phyloP scores from a whole-genome alignment of 139 green algal species.

The Chlorella vulgaris region DNA sequence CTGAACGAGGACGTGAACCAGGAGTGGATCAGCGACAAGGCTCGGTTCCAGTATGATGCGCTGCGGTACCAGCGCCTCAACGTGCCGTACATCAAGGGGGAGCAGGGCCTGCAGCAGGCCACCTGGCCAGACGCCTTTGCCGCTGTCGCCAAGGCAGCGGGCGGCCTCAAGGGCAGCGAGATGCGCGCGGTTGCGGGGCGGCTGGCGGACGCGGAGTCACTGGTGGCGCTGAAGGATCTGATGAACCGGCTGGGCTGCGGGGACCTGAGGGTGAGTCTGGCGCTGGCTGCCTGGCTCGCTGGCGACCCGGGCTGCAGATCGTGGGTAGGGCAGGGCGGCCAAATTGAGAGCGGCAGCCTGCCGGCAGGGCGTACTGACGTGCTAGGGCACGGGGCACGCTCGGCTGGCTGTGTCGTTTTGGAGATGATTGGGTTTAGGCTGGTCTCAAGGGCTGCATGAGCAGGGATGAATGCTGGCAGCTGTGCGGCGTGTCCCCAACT shows the following conservation, averaged over 20 bases:
- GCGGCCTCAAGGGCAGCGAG: slow-evolving; percentile 59
- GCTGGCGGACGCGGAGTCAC: slow-evolving; percentile 92
- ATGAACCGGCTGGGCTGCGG: slow-evolving; percentile 74
- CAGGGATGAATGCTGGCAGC: too few relatives aligned
- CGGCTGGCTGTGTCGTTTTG: too few relatives aligned
- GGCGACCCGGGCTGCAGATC: too few relatives aligned
- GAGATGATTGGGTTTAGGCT: too few relatives aligned
- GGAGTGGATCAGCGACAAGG: slow-evolving; percentile 99
- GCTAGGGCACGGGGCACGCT: too few relatives aligned
- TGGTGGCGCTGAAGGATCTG: slow-evolving; percentile 90
- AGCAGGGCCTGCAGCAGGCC: slow-evolving; percentile 56
- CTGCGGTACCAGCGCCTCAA: slow-evolving; percentile 93
- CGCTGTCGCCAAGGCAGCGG: slow-evolving; percentile 58
- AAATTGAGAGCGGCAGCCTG: too few relatives aligned
- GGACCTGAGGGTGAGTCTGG: slow-evolving; percentile 66
- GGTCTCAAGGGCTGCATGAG: too few relatives aligned
- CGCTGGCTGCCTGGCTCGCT: too few relatives aligned
- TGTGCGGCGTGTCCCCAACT: neutral
- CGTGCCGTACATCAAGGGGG: slow-evolving; percentile 80
- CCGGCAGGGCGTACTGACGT: too few relatives aligned
- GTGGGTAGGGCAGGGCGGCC: too few relatives aligned
- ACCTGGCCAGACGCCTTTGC: slow-evolving; percentile 83
- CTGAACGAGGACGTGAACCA: slow-evolving; percentile 98
- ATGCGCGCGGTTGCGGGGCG: slow-evolving; percentile 89
- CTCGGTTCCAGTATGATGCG: slow-evolving; percentile 96